Percentiles rank a stretch among this genome's conserved stretches.
Conservation (phyloP, 345 rosid genomes). For the Melaleuca alternifolia region DNA sequence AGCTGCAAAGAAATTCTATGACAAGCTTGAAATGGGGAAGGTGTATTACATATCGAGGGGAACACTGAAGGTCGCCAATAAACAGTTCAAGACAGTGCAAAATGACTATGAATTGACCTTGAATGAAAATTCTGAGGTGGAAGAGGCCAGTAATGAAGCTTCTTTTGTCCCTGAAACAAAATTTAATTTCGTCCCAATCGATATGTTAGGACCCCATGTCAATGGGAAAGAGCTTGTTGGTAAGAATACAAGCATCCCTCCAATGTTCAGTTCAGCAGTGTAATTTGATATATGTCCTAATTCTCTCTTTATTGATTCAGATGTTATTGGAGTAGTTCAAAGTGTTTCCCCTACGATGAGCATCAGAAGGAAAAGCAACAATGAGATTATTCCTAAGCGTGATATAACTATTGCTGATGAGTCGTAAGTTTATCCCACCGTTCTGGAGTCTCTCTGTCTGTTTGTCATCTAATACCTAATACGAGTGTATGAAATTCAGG, state of each 20-base stretch:
- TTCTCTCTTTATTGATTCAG: conserved; percentile 13
- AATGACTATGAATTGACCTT: conserved; percentile 95
- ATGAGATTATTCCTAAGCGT: conserved; percentile 72
- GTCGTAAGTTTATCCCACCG: conserved; percentile 24
- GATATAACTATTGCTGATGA: conserved; percentile 80
- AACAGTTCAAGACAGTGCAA: conserved; percentile 76
- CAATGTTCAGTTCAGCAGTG: not conserved
- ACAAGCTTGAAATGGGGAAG: conserved; percentile 68
- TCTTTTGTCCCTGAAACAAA: conserved; percentile 68
- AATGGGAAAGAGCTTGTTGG: conserved; percentile 69
- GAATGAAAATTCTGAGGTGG: conserved; percentile 80
- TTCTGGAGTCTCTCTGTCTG: not conserved
- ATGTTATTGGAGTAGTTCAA: conserved; percentile 85
- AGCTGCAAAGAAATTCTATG: conserved; percentile 76
- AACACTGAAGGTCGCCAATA: conserved; percentile 72
- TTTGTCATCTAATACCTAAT: not conserved
- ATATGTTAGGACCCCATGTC: conserved; percentile 67
- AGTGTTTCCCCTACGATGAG: conserved; percentile 71
- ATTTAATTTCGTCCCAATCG: conserved; percentile 72
- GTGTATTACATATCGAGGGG: conserved; percentile 85
- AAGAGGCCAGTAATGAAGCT: conserved; percentile 63
- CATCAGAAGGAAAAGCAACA: conserved; percentile 68
- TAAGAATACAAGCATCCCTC: conserved; percentile 10
- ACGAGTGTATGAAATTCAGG: conserved; percentile 13
- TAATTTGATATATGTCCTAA: not conserved